Evolutionary conservation across 805 yeast species (phyloP).

Genomic region (Osmozyma mogii): DNA sequence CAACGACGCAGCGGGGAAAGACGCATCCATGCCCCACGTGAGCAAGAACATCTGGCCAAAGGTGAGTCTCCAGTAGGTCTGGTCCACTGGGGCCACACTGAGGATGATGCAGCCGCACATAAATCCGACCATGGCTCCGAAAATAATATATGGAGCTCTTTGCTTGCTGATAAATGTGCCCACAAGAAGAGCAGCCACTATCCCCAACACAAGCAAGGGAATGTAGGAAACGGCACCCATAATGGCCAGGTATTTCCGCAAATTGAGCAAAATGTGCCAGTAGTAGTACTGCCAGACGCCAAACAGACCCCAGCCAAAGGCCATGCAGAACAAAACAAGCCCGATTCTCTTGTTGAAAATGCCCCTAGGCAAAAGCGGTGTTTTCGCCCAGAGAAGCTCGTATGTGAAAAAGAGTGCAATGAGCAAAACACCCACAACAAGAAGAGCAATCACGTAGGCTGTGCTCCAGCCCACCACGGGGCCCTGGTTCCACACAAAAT

Average conservation of each 20-base stretch:
- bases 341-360: conserved; percentile 39
- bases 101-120: conserved; percentile 45
- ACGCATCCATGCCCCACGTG: conserved; percentile 71
- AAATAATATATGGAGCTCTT: conserved; percentile 44
- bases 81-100: conserved; percentile 49
- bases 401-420: conserved; percentile 35
- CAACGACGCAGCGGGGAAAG: conserved; percentile 69
- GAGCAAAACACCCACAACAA: conserved; percentile 43
- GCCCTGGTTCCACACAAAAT: conserved; percentile 70
- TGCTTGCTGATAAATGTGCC: conserved; percentile 39
- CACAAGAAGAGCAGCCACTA: conserved; percentile 45
- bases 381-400: conserved; percentile 37
- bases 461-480: conserved; percentile 62
- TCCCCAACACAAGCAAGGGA: conserved; percentile 47
- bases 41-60: conserved; percentile 49
- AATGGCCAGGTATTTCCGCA: conserved; percentile 38
- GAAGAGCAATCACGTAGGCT: conserved; percentile 49
- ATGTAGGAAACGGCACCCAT: conserved; percentile 30
- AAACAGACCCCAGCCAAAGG: conserved; percentile 72
- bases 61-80: conserved; percentile 50
- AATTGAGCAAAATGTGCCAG: conserved; percentile 42
- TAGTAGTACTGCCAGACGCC: conserved; percentile 67
- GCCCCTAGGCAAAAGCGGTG: conserved; percentile 49
- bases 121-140: conserved; percentile 47
- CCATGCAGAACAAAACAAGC: conserved; percentile 42